Evolutionary conservation across 2,329 filamentous ascomycete genomes (phyloP).

Genomic region (Penicillium capsulatum): DNA sequence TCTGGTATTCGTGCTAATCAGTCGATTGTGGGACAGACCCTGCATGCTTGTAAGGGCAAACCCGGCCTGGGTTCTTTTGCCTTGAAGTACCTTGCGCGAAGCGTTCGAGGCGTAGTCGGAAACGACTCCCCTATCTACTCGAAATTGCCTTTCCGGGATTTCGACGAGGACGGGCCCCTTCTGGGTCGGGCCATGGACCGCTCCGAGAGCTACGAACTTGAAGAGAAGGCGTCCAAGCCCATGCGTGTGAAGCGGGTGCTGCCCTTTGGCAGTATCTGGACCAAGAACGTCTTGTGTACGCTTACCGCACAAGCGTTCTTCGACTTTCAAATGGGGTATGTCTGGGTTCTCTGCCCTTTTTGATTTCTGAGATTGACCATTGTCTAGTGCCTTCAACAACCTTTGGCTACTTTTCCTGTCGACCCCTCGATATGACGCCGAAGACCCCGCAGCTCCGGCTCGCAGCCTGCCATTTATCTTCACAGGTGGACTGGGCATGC

Average conservation of each 20-base stretch:
- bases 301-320: constrained; percentile 64
- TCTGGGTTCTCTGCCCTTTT: not conserved
- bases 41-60: constrained; percentile 44
- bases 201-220: constrained; percentile 35
- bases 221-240: constrained; percentile 33
- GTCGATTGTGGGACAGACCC: constrained; percentile 33
- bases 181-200: constrained; percentile 31
- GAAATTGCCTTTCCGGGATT: constrained; percentile 33
- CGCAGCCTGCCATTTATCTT: constrained; percentile 54
- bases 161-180: constrained; percentile 35
- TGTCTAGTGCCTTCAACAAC: constrained; percentile 61
- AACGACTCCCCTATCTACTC: constrained; percentile 33
- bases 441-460: constrained; percentile 41
- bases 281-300: constrained; percentile 52
- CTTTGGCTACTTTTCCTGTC: constrained; percentile 76
- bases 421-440: constrained; percentile 55
- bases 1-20: not conserved
- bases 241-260: constrained; percentile 40
- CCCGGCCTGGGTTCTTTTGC: constrained; percentile 43
- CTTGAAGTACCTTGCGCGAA: constrained; percentile 28
- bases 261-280: constrained; percentile 52
- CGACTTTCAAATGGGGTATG: constrained; percentile 61
- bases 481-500: constrained; percentile 68
- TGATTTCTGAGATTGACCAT: not conserved
- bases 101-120: constrained; percentile 23